Evolutionary conservation across 257 asterid genomes (phyloP), one percentile per base, ranked within the genome.

Genomic region (Buddleja alternifolia): DNA sequence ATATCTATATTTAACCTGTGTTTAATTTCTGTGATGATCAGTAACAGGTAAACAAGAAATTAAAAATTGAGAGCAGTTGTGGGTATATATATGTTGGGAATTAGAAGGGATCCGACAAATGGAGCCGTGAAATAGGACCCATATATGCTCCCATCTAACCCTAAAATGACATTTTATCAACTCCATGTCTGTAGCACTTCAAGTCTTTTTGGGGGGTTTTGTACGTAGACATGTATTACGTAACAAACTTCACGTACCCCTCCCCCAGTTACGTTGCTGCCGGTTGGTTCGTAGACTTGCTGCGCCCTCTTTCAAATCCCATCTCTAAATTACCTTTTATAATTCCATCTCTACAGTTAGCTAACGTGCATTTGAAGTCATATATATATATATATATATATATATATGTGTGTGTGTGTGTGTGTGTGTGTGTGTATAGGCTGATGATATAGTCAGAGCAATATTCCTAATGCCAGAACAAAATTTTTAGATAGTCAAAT

Each of bases 111-210:
- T 72, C 81, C 86, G 87, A 84, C 88, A 88, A 24, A 10, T 79
- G 83, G 66, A 67, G 80, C 78, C 70, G 34, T 6, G 8, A 6
- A 1, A 51, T 54, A 16, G 90, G 92, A 17, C 90, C 90, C 86
- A 82, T 61, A 61, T 69, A 54, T 76, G 77, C 62, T 80, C 71
- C 81, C 92, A 90, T 88, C 98, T 86, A 93, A 93, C 98, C 88
- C 71, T 83, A 82, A 86, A 84, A 83, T 58, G 98, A 93, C 97
- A 71, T 83, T 81, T 80, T 73, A 90, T 90, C 98, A 83, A 84
- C 87, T 69, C 65, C 59, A 56, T 48, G 12, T 67, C 36, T 50
- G 46, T 63, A 20, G 61, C 54, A 47, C 56, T 64, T 45, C 74
- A 53, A 37, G 55, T 69, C 46, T 55, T 52, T 74, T n/a, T n/a